These are phyloP conservation scores for Paradendryphiella salina DNA, from an alignment of 2,329 filamentous ascomycete genomes.

Conservation along the genomic window DNA sequence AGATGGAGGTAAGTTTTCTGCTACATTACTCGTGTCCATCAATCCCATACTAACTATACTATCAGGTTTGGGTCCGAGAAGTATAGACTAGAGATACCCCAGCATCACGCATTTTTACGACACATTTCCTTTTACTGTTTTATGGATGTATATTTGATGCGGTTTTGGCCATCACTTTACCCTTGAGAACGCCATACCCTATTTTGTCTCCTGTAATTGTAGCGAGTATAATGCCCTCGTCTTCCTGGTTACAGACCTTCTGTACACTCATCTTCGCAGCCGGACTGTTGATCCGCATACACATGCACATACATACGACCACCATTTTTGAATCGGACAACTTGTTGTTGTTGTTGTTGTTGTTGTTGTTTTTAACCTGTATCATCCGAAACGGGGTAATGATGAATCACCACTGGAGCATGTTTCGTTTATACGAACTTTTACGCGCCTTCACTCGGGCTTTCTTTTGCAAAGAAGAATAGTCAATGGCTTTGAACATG, in stretches of 20 bases:
- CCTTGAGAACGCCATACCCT: neutral
- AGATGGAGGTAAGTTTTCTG: conserved; percentile 78
- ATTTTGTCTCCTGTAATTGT: conserved; percentile 33
- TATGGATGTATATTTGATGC: conserved; percentile 10
- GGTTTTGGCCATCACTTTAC: conserved; percentile 6
- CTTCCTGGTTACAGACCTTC: conserved; percentile 8
- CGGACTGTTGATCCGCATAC: conserved; percentile 44
- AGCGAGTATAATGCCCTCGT: conserved; percentile 35
- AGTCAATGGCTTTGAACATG: no score
- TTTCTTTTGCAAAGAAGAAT: no score
- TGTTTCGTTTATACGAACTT: no score
- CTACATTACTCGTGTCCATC: no score
- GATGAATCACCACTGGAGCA: no score
- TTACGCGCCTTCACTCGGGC: no score
- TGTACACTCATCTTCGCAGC: conserved; percentile 38
- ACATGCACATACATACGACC: neutral
- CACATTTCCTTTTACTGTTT: conserved; percentile 19
- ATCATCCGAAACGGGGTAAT: no score
- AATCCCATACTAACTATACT: conserved; percentile 45
- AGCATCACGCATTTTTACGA: conserved; percentile 35
- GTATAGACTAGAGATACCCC: conserved; percentile 50
- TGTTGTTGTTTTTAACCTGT: no score
- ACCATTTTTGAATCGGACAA: neutral
- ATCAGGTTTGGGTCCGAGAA: conserved; percentile 53
- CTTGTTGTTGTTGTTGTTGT: no score